Evolutionary conservation across 768 basidiomycete genomes (phyloP), one percentile per base, ranked within the genome.

Genomic region (Lactarius hatsudake): DNA sequence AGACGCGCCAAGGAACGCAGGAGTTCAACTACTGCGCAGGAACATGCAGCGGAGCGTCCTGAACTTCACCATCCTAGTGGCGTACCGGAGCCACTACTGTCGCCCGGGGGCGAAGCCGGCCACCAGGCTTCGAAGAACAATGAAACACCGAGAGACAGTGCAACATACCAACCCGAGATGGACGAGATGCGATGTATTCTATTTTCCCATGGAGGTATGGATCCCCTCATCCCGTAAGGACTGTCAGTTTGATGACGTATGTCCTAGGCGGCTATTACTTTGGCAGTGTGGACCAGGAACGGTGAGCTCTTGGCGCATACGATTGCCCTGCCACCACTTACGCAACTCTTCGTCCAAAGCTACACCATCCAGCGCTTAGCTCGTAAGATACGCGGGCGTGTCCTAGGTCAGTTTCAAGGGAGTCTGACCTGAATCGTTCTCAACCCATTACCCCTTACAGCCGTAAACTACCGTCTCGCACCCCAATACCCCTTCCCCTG

Each of bases 401-500:
- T 93, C 15, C 93, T 96, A 72, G 86, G 88, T 87, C 72, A 51
- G 82, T 74, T 23, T 6, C 45, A 36, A 38, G 17, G 3, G 4
- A 8, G 23, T 10, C 23, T 2, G 13, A 15, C 30, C 17, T 28
- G n/a, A 30, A 48, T 79, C 9, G 34, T 28, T 6, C 62, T 54
- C 55, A 53, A 12, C 18, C 59, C 51, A 36, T 17, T 43, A 7
- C 36, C 17, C n/a, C 26, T 77, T 62, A 13, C 67, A 91, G 89
- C 90, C 65, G 81, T 93, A 62, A 90, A 90, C 69, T 93, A 93
- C 73, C 84, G 90, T 45, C 84, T 96, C n/a, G 91, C 96, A 17
- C 96, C 96, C 0, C 96, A 98, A 77, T 98, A 96, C 72, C 96
- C 96, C 1, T 98, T 97, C 75, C 96, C 96, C 17, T 94, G 93